Evolutionary conservation across 1,284 basidiomycete genomes (phyloP), one percentile per base, ranked within the genome.

Genomic region (Microbotryum saponariae): DNA sequence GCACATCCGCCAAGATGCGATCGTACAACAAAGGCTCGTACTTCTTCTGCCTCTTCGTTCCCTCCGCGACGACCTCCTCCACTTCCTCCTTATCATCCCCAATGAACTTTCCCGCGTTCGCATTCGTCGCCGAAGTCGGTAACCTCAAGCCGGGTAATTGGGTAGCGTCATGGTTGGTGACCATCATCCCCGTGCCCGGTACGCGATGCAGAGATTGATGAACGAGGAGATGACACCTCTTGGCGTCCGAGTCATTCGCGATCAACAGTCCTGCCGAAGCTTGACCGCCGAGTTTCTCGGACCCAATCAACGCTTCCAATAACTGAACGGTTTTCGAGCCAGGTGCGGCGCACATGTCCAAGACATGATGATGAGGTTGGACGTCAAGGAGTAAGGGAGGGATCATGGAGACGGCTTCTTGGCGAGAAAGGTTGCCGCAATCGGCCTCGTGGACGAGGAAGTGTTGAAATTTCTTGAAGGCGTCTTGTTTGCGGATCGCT

Each of bases 341-440:
- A 1, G 96, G 96, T 2, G 96, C 94, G n/a, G 96, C 96, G 74
- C 94, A 99, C 88, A 97, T 91, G 77, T 99, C 94, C 70, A 98
- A 84, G 46, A 91, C 89, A 66, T 79, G 79, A 73, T 97, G 92
- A 74, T 93, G 86, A 0, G 92, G 89, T 72, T 91, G 81, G n/a
- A 98, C 91, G 65, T 94, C 88, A 54, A 99, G 82, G 71, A 98
- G 86, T 2, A 99, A 81, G 1, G 96, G 94, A 5, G 96, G 96
- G 25, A 99, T 80, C 96, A 98, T 99, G 72, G 91, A 96, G 58
- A 99, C 96, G 25, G 91, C 93, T 77, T 99, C 96, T 77, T 97
- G 93, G 25, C 96, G 81, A 12, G 91, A 96, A 60, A 98, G 83
- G 73, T 97, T 97, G 57, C 96, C 94, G 33, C 94, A 91, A 78